Conservation (phyloP, 148 eudicot species). For the Chenopodium album region DNA sequence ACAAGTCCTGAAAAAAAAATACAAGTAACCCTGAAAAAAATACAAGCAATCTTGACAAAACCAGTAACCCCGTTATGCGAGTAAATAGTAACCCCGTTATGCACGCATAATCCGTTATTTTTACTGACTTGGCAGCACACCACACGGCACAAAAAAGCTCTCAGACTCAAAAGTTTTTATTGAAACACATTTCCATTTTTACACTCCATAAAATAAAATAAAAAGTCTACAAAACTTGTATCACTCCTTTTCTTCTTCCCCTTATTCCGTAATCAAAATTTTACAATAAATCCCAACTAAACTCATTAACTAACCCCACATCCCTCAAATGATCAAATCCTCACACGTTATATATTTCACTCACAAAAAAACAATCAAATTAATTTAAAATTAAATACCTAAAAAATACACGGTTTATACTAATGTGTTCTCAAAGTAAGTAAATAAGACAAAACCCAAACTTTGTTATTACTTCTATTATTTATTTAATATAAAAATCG, state of each 20-base stretch:
- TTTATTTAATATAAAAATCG: no score
- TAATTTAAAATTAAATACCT: neutral
- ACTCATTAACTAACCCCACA: conserved; percentile 11
- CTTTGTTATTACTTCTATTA: no score
- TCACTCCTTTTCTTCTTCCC: neutral
- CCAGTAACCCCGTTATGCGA: no score
- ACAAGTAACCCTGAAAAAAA: no score
- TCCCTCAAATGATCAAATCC: conserved; percentile 10
- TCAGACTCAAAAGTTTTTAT: no score
- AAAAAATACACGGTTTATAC: neutral
- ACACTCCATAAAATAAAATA: neutral
- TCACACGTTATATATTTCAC: neutral
- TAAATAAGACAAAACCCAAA: neutral
- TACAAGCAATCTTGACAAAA: no score
- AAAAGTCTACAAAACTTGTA: neutral
- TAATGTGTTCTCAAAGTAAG: neutral
- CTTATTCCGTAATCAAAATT: conserved; percentile 13
- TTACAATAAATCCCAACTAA: conserved; percentile 4
- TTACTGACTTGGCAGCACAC: no score
- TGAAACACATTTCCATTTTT: no score
- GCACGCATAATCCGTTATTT: no score
- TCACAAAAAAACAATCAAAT: neutral
- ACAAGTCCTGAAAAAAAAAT: no score
- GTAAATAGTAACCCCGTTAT: no score
- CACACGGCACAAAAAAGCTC: no score